Base-by-base conservation (phyloP, 805 yeast species). In the Zygoascus bituminiphila region DNA sequence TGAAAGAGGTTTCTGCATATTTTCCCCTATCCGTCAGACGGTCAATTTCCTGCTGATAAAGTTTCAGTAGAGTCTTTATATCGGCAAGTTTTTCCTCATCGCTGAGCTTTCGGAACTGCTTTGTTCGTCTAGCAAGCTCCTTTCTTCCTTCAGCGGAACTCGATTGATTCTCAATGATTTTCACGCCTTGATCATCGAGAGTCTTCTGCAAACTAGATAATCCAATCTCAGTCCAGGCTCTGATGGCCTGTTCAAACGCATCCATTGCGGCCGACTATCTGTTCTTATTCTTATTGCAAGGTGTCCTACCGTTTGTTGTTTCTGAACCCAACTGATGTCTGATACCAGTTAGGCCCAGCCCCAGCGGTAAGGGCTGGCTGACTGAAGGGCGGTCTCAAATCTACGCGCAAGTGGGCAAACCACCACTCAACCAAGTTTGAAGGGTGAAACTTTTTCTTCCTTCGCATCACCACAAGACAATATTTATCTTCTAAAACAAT, bases 41-140 rank as follows among this genome's bases (percentile, higher is more conserved):
- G 62, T 91, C 98, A 58, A 91, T 85, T 61, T 88, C 97, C 49
- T 81, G 77, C 65, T 91, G 98, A 61, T 93, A 91, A 40, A 79
- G 71, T 60, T 77, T 77, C 52, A 91, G 72, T 33, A 91, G 70
- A n/a, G 73, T 66, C 52, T 84, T 83, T 61, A 84, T 63, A 59
- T 81, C 82, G 1, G 62, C 69, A 43, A 88, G 67, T 63, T 88
- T 89, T 45, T 77, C 82, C 12, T 73, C 78, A 47, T 82, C 85
- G 0, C 74, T 71, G 23, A 88, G 68, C 60, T 83, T 87, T 62
- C 81, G 80, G 68, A 91, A 93, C 42, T 74, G 81, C 59, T 91
- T 91, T n/a, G 98, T 93, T 61, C 79, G 79, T 2, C 81, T 66
- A 0, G 98, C 95, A 44, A 91, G 68, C 29, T 76, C 78, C 63